Percentiles rank a stretch among this genome's conserved stretches.
These are phyloP conservation scores for Alternaria arborescens DNA, from an alignment of 2,329 filamentous ascomycete species.

Conservation along the genomic window DNA sequence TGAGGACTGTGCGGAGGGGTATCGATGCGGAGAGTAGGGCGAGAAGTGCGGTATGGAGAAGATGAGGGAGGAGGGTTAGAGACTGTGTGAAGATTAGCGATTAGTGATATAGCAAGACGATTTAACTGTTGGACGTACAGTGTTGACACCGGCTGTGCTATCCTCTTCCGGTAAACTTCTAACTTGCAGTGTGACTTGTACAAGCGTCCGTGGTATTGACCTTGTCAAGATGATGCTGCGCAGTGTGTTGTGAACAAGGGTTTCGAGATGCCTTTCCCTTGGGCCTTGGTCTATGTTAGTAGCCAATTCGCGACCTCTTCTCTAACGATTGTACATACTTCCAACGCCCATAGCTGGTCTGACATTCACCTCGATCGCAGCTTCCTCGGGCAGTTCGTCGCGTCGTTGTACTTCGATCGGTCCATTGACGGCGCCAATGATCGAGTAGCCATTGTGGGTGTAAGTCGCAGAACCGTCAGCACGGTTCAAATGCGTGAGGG, in stretches of 20 bases:
- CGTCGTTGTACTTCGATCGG: constrained; percentile 88
- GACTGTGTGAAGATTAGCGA: constrained; percentile 65
- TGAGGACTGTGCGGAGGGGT: constrained; percentile 77
- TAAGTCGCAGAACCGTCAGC: constrained; percentile 84
- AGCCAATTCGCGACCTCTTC: background rate
- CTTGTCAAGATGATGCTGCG: constrained; percentile 78
- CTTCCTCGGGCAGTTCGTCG: constrained; percentile 92
- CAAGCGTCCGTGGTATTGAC: constrained; percentile 77
- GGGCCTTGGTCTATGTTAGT: constrained; percentile 43
- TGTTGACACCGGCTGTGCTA: constrained; percentile 65
- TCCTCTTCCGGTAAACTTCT: constrained; percentile 73
- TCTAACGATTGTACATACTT: constrained; percentile 54
- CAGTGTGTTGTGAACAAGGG: constrained; percentile 74
- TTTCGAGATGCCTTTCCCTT: constrained; percentile 77
- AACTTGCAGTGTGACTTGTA: constrained; percentile 84
- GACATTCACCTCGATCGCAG: constrained; percentile 87
- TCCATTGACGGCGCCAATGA: constrained; percentile 88
- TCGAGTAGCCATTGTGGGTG: constrained; percentile 76
- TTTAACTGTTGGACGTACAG: constrained; percentile 58
- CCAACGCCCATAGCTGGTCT: constrained; percentile 85
- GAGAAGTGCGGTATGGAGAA: constrained; percentile 84
- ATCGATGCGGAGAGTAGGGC: constrained; percentile 83
- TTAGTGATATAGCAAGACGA: background rate
- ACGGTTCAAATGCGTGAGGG: constrained; percentile 64
- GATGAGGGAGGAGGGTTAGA: constrained; percentile 78